phyloP scores from a whole-genome alignment of 2,329 filamentous ascomycete genomes.

The Ophiostoma montium region DNA sequence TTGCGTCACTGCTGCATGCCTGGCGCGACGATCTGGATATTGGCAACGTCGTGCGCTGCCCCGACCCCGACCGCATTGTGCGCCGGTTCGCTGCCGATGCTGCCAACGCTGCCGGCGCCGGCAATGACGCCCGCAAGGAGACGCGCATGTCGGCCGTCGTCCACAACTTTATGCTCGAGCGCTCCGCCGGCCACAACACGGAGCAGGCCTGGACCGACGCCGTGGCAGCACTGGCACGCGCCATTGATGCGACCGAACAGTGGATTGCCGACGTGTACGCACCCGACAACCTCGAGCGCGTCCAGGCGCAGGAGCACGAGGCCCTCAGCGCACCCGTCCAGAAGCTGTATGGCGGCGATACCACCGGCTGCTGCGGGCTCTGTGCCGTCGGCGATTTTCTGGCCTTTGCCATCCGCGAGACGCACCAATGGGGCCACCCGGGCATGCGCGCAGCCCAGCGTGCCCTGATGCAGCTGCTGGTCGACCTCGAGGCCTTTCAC shows the following conservation, averaged over 20 bases:
- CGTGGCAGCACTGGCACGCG: constrained; percentile 8
- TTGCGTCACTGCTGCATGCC: constrained; percentile 11
- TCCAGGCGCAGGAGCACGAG: constrained; percentile 6
- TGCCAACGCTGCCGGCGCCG: background rate
- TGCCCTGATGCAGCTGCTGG: constrained; percentile 18
- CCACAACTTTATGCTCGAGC: constrained; percentile 17
- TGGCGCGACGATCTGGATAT: constrained; percentile 13
- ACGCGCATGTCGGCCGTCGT: constrained; percentile 15
- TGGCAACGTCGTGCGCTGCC: constrained; percentile 12
- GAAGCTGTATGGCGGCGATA: constrained; percentile 7
- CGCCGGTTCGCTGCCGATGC: constrained; percentile 5
- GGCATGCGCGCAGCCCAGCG: constrained; percentile 10
- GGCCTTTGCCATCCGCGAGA: constrained; percentile 11
- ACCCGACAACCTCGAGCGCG: constrained; percentile 6
- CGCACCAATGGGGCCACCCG: constrained; percentile 14
- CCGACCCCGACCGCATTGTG: constrained; percentile 5
- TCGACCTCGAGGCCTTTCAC: constrained; percentile 22
- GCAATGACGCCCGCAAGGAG: background rate
- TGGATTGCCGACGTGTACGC: constrained; percentile 11
- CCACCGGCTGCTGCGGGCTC: constrained; percentile 10
- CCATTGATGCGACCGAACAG: constrained; percentile 6
- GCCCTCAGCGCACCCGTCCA: background rate
- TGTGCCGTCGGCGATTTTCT: constrained; percentile 12
- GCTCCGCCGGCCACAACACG: constrained; percentile 10
- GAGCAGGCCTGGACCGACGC: constrained; percentile 12